Evolutionary conservation across 73 alveolate species (phyloP), one percentile per base, ranked within the genome.

Genomic region (Blepharisma japonicum): DNA sequence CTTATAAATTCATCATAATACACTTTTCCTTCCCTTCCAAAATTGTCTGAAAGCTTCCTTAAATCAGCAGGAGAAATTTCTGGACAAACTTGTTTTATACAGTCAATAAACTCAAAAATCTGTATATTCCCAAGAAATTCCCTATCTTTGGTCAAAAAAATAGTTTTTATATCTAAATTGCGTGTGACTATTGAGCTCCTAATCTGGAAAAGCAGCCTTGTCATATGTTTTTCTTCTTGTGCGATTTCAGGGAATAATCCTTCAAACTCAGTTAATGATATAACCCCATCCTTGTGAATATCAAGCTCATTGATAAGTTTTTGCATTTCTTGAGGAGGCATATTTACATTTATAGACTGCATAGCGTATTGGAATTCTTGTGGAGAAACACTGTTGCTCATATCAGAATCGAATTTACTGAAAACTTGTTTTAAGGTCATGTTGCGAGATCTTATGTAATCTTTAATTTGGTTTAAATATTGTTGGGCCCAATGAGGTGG

Each of bases 401-500:
- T n/a, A 25, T 61, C 74, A 18, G n/a, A 9, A 5, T 61, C 74
- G 5, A 18, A 61, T 14, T 39, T n/a, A 9, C n/a, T 61, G 74
- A 61, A 61, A 25, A 61, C 47, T 61, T 61, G 50, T 25, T 61
- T 61, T n/a, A 61, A 39, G 14, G 14, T 61, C 74, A 61, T 18
- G 47, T 61, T 61, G 74, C 23, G 14, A 2, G 50, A 1, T 18
- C 5, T 14, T 8, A 61, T 11, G 47, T 61, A 61, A 5, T 25
- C 50, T 61, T 61, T n/a, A 4, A 61, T 5, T 61, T 14, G 47
- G 47, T 61, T 39, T 61, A 61, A 4, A 61, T 61, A 61, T 8
- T 25, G 38, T 4, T 61, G 74, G 39, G 74, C 74, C 74, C 74
- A 61, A 25, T 61, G 74, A 61, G 74, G 87, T 68, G 6, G 77